These are phyloP conservation scores for Macrolepiota fuliginosa DNA, from an alignment of 768 basidiomycete genomes.

Conservation along the genomic window DNA sequence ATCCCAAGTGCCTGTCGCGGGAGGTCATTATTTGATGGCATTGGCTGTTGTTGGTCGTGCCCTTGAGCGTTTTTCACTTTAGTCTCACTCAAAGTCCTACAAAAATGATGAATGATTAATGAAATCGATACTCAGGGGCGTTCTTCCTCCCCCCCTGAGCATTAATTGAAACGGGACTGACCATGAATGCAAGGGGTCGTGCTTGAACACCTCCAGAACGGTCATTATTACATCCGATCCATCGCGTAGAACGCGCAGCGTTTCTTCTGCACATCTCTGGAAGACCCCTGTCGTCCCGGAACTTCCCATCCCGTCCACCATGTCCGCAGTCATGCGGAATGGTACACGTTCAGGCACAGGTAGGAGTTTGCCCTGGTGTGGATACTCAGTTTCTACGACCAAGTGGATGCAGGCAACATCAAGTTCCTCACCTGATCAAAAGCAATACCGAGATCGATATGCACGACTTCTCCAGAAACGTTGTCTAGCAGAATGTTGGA, in stretches of 20 bases:
- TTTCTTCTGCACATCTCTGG: slow-evolving; percentile 93
- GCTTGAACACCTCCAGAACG: slow-evolving; percentile 93
- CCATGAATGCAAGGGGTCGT: slow-evolving; percentile 95
- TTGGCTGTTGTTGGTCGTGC: slow-evolving; percentile 41
- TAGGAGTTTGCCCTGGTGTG: slow-evolving; percentile 70
- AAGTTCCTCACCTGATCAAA: slow-evolving; percentile 77
- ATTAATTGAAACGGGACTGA: slow-evolving; percentile 28
- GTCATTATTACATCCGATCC: slow-evolving; percentile 89
- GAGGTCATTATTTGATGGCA: slow-evolving; percentile 21
- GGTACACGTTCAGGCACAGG: slow-evolving; percentile 85
- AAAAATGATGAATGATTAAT: not conserved
- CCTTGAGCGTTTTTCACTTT: slow-evolving; percentile 56
- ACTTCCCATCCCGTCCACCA: slow-evolving; percentile 92
- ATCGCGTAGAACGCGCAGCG: slow-evolving; percentile 84
- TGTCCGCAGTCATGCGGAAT: slow-evolving; percentile 91
- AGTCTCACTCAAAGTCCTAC: slow-evolving; percentile 75
- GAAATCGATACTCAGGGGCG: not conserved
- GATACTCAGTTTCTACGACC: slow-evolving; percentile 3
- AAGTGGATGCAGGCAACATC: not conserved
- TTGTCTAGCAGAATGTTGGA: slow-evolving; percentile 92
- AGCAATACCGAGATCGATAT: slow-evolving; percentile 95
- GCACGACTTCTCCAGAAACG: slow-evolving; percentile 80
- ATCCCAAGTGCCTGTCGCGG: slow-evolving; percentile 34
- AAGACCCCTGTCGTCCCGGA: slow-evolving; percentile 93
- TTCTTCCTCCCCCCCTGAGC: too few relatives aligned